Evolutionary conservation across 2,329 filamentous ascomycete genomes (phyloP).

Genomic region (Paecilomyces formosus): DNA sequence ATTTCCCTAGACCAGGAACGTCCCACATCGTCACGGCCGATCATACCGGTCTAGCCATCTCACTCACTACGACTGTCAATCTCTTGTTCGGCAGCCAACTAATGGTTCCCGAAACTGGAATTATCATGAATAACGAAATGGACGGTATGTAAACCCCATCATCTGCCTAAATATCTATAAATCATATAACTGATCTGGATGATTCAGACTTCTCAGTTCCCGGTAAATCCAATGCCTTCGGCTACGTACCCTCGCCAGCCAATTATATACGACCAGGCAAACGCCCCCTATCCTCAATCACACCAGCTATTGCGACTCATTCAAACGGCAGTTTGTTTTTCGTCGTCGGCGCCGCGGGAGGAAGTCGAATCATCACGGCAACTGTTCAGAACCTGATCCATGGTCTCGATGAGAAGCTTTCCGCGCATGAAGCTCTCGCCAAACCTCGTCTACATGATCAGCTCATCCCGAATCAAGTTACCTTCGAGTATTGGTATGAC

Average conservation of each 20-base stretch:
- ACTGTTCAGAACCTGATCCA: constrained; percentile 69
- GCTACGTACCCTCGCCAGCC: constrained; percentile 67
- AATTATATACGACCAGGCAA: constrained; percentile 81
- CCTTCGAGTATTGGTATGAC: constrained; percentile 63
- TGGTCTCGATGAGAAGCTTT: constrained; percentile 59
- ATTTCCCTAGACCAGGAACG: constrained; percentile 38
- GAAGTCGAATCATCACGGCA: constrained; percentile 73
- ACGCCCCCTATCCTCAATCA: constrained; percentile 74
- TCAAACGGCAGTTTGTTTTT: constrained; percentile 60
- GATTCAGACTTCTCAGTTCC: constrained; percentile 77
- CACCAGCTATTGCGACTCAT: constrained; percentile 67
- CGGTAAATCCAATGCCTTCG: constrained; percentile 68
- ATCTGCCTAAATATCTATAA: neutral
- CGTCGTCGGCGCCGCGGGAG: constrained; percentile 68
- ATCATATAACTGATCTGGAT: neutral
- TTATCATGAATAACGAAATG: constrained; percentile 65
- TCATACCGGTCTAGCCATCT: constrained; percentile 63
- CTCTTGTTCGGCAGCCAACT: constrained; percentile 73
- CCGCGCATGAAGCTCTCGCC: constrained; percentile 54
- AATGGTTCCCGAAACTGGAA: constrained; percentile 72
- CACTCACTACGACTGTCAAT: constrained; percentile 82
- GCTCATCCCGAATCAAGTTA: constrained; percentile 61
- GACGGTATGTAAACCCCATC: constrained; percentile 29
- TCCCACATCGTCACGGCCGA: constrained; percentile 59
- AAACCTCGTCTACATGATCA: constrained; percentile 73